Evolutionary conservation across 352 stramenopile genomes (phyloP), one percentile per base, ranked within the genome.

Genomic region (Achlya hypogyna): DNA sequence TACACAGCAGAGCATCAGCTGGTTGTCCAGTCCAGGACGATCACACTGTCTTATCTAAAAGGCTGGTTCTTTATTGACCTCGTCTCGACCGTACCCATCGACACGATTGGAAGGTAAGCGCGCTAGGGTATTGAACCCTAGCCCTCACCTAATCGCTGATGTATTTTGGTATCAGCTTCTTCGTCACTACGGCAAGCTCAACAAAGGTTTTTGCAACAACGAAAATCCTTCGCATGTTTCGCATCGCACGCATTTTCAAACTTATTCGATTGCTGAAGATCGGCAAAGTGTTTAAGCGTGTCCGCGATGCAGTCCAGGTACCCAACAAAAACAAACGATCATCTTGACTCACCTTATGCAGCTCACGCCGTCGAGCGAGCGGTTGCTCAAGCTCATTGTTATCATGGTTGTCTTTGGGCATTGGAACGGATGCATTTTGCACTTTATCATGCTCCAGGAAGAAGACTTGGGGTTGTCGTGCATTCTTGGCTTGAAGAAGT

Each of bases 341-440:
- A 9, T 47, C 14, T 18, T 22, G 18, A 18, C 34, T 38, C 8
- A 5, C n/a, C 12, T 22, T 40, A 51, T 32, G 10, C 28, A 88
- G 79, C 65, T 86, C 45, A 90, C 76, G 42, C 84, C 82, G 0
- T 91, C 82, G 22, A 80, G 76, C 14, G 84, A 93, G 70, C 74
- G 82, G 1, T 67, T 91, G 12, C 69, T 82, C 54, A 81, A 79
- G 20, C 63, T 93, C 31, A 49, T 93, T 45, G 62, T 86, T 16
- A 79, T 91, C 53, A 93, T 91, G 81, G 75, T 74, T 28, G 65
- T 91, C 10, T 87, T 93, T 64, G 89, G 82, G 27, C 84, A 93
- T 66, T 93, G 82, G 82, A 91, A 85, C 59, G 84, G 81, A 16
- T 93, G 84, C n/a, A 66, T 85, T 10, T 93, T 93, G 52, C 84